Base-by-base conservation (phyloP, 2,329 filamentous ascomycete species). In the Apiospora koreana region DNA sequence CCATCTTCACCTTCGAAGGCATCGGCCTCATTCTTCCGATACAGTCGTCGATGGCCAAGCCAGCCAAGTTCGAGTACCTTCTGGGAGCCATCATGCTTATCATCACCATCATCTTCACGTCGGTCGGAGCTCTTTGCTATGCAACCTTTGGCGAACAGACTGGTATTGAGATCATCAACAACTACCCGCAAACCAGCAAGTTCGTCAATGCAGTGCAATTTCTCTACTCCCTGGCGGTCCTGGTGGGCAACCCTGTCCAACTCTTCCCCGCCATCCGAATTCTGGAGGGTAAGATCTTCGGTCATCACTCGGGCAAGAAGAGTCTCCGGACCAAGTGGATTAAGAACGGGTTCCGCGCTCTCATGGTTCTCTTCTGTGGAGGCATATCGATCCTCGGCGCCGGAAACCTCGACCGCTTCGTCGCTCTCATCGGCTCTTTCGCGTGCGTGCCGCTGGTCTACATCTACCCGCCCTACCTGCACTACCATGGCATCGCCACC, bases 1-100 rank as follows among this genome's bases (percentile, higher is more conserved):
- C 91, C 46, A 93, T 94, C 76, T 94, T 94, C 81, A 93, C 92
- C 0, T 94, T 93, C 74, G 92, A 94, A 78, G 92, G 92, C 65
- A 94, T 94, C 65, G 92, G 92, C 0, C 87, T 94, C 31, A 93
- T 94, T 73, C 83, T 94, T 10, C 92, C 92, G 0, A 94, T 94
- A 69, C 91, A 94, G 77, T 92, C 91, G 10, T 92, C 89, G 70
- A 94, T 94, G 92, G 88, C 88, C 75, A 84, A 90, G 70, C 92
- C 92, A 0, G 84, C 93, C 72, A 86, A 89, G 23, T 94, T 94
- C 75, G 86, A 88, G 74, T 84, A 83, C 70, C 85, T 94, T 3
- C 87, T 94, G 1, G 91, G 86, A 71, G 74, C 88, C 16, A 89
- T 94, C 79, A 94, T 94, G 92, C 77, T 90, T 71, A 85, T 94